Evolutionary conservation across 1,284 basidiomycete genomes (phyloP).

Genomic region (Ustilago cynodontis): DNA sequence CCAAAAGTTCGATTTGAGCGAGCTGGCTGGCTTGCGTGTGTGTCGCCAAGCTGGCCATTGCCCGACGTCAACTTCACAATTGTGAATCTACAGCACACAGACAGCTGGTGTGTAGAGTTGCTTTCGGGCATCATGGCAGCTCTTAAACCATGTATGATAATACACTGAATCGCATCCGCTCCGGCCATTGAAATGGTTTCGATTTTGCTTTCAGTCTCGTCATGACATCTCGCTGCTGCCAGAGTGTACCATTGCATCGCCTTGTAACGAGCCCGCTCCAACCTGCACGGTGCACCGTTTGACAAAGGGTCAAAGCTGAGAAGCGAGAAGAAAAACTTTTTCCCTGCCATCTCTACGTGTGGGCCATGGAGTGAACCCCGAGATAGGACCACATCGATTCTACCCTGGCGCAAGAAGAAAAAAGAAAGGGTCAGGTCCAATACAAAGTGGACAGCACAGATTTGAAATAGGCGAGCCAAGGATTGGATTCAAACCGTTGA

Average conservation of each 20-base stretch:
- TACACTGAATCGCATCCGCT: too few species aligned
- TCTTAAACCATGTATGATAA: neutral
- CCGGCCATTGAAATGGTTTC: neutral
- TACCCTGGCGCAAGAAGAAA: slow-evolving; percentile 4
- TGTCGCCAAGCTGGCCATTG: slow-evolving; percentile 20
- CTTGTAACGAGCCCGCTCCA: too few species aligned
- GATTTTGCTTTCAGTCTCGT: neutral
- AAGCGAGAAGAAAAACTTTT: slow-evolving; percentile 8
- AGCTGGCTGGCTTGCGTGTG: neutral
- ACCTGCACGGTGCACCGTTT: slow-evolving; percentile 14
- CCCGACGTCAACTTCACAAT: slow-evolving; percentile 1
- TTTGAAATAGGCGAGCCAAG: slow-evolving; percentile 3
- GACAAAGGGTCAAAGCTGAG: neutral
- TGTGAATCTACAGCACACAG: neutral
- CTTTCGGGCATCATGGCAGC: neutral
- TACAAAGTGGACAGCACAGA: neutral
- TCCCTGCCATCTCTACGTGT: neutral
- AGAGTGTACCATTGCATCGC: neutral
- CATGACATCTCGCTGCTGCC: neutral
- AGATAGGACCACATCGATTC: slow-evolving; percentile 6
- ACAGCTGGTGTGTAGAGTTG: neutral
- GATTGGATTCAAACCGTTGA: neutral
- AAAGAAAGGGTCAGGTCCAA: too few species aligned
- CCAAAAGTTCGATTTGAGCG: slow-evolving; percentile 28
- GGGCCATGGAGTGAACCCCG: slow-evolving; percentile 2